Percentiles rank a stretch among this genome's conserved stretches.
phyloP scores from a whole-genome alignment of 768 basidiomycete genomes.

The Termitomyces sp. region DNA sequence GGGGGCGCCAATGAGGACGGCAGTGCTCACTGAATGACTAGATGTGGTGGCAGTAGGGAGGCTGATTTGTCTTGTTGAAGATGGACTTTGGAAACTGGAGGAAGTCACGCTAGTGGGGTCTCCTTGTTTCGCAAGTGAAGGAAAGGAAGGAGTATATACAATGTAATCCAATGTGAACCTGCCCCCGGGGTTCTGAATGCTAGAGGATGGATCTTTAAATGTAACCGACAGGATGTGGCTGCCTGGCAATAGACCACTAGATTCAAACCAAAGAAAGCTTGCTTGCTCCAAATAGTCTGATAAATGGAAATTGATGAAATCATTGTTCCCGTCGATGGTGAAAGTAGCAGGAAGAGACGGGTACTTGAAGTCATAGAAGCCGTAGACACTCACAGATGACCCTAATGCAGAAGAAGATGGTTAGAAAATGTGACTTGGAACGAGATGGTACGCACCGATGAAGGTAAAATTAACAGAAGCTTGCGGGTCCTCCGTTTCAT shows the following conservation, averaged over 20 bases:
- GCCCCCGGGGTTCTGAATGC: neutral
- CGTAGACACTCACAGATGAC: neutral
- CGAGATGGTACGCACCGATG: neutral
- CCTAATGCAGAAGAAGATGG: neutral
- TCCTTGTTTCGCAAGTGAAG: neutral
- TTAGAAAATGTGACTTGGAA: neutral
- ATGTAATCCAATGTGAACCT: neutral
- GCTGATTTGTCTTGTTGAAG: neutral
- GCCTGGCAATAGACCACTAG: neutral
- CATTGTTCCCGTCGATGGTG: neutral
- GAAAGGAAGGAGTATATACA: neutral
- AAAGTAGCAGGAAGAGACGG: neutral
- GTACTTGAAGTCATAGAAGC: neutral
- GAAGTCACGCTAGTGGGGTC: neutral
- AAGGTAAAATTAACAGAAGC: neutral
- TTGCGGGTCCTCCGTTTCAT: neutral
- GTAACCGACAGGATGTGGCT: neutral
- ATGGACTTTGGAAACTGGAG: neutral
- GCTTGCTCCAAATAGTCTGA: neutral
- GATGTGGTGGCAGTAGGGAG: neutral
- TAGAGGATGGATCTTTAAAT: neutral
- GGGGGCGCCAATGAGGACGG: neutral
- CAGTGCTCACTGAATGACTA: neutral
- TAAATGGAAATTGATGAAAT: neutral
- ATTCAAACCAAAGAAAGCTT: neutral